phyloP scores from a whole-genome alignment of 2,329 filamentous ascomycete species.

The Colletotrichum gigasporum region DNA sequence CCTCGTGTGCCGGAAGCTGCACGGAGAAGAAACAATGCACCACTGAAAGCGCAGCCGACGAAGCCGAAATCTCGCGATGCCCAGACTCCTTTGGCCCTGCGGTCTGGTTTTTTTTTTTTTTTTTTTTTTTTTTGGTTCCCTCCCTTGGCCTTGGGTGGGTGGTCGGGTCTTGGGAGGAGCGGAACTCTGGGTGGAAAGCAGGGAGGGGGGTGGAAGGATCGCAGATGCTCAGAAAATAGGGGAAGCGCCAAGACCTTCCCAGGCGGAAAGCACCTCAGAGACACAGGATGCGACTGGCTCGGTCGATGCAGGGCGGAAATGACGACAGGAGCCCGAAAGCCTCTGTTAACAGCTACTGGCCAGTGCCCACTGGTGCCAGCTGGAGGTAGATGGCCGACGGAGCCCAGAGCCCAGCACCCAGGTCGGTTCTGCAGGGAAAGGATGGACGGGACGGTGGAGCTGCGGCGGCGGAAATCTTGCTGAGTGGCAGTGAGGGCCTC shows the following conservation, averaged over 20 bases:
- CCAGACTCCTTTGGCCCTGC: no score
- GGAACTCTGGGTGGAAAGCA: slow-evolving; percentile 25
- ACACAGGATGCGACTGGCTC: slow-evolving; percentile 1
- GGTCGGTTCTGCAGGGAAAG: no score
- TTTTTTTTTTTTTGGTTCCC: slow-evolving; percentile 10
- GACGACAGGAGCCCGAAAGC: slow-evolving; percentile 15
- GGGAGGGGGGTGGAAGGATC: background rate
- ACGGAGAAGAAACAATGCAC: background rate
- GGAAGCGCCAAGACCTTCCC: slow-evolving; percentile 12
- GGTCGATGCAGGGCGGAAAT: slow-evolving; percentile 15
- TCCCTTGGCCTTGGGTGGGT: slow-evolving; percentile 25
- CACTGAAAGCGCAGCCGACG: slow-evolving; percentile 2
- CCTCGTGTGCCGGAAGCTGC: background rate
- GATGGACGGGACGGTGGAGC: slow-evolving; percentile 10
- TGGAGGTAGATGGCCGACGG: no score
- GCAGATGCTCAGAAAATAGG: slow-evolving; percentile 9
- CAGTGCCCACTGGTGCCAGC: no score
- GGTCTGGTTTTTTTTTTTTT: background rate
- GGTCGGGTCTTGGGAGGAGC: slow-evolving; percentile 20
- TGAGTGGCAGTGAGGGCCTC: background rate
- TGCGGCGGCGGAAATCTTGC: background rate
- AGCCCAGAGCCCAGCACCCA: no score
- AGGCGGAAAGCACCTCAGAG: background rate
- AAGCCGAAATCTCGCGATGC: slow-evolving; percentile 14
- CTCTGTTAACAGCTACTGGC: no score